Evolutionary conservation across 495 filamentous ascomycete species (phyloP), one percentile per base, ranked within the genome.

Genomic region (Xylaria intraflava): DNA sequence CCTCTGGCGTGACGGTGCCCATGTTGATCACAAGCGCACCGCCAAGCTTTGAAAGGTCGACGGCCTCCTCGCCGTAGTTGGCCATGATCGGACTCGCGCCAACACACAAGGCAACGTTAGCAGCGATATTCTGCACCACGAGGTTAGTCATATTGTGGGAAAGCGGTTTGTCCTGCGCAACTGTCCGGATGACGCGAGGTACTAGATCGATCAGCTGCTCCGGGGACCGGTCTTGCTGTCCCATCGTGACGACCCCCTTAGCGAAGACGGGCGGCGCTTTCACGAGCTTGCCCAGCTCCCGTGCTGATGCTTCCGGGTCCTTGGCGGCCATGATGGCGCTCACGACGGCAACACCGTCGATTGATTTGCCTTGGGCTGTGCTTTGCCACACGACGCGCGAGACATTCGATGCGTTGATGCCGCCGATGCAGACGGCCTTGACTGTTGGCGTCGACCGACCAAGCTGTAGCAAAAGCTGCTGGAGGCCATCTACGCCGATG

Each of bases 71-170:
- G 11, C 83, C 86, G 61, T 90, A 85, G 56, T 85, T 89, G 2
- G 90, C 82, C 93, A 98, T 98, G 58, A 98, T 96, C 7, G 93
- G 93, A 14, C 84, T 90, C 29, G 88, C 87, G 19, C 93, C 92
- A 55, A 93, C 79, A 29, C 87, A 79, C 22, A 96, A 75, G 27
- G 87, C 86, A 10, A 96, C 84, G 60, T 94, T 96, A 16, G 93
- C 92, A 10, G 89, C 88, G 61, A 98, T 87, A 64, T 95, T 95
- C 58, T 92, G 88, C 30, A 96, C 90, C 0, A 96, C 78, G 48
- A 88, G 74, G 67, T 96, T 96, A 40, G 94, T 96, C 86, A 97
- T 96, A 66, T 95, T 96, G 70, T 96, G 93, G 8, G 86, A 89
- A 9, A 98, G 75, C 0, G 93, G 92, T 41, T 81, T 84, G 14